These are phyloP conservation scores for Tolypocladium endophyticum DNA, from an alignment of 2,329 filamentous ascomycete species.

Conservation along the genomic window DNA sequence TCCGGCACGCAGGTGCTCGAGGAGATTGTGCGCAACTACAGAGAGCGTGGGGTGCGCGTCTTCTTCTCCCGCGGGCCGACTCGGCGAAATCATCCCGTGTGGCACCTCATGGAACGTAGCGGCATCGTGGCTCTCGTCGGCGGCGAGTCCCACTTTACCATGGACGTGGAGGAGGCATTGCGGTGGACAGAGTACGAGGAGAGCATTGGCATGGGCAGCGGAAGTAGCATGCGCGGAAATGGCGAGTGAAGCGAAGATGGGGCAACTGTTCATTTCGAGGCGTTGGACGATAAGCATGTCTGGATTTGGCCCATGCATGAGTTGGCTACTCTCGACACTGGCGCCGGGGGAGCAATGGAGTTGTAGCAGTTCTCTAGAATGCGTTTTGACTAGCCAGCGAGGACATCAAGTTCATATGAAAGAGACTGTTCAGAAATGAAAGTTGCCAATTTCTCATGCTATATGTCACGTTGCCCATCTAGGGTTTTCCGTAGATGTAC, in stretches of 20 bases:
- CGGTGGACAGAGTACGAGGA: conserved; percentile 67
- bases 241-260: conserved; percentile 3
- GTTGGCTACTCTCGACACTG: background rate
- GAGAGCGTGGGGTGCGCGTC: conserved; percentile 64
- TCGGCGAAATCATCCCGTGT: conserved; percentile 44
- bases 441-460: background rate
- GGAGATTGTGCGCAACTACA: conserved; percentile 78
- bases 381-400: background rate
- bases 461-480: background rate
- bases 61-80: conserved; percentile 57
- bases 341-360: background rate
- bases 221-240: background rate
- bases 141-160: conserved; percentile 67
- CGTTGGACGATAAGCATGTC: background rate
- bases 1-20: conserved; percentile 84
- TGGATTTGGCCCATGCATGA: background rate
- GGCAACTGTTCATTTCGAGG: background rate
- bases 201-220: conserved; percentile 19
- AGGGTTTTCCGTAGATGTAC: too few species aligned
- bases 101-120: conserved; percentile 61
- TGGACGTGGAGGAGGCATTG: conserved; percentile 75
- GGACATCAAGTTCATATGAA: background rate
- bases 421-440: background rate
- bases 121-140: conserved; percentile 81
- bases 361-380: background rate